phyloP scores from a whole-genome alignment of 306 rosid species.

The Quercus ilex region DNA sequence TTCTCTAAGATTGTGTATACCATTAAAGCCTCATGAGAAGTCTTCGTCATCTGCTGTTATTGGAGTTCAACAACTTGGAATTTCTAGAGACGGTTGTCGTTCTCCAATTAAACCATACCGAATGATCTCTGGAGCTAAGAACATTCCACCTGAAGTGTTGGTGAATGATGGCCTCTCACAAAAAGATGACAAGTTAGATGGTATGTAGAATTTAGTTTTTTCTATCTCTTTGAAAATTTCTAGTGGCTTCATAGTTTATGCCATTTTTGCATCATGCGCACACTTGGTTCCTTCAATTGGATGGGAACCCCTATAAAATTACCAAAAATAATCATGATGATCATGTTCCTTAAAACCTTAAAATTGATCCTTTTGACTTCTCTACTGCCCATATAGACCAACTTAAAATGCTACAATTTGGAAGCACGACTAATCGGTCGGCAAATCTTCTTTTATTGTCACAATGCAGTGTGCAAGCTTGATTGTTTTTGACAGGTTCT shows the following conservation, averaged over 20 bases:
- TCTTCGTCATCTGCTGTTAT: conserved; percentile 21
- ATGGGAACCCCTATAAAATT: not conserved
- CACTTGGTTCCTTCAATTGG: not conserved
- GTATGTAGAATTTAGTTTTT: conserved; percentile 22
- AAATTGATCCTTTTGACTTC: not conserved
- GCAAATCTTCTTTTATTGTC: not conserved
- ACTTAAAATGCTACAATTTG: not conserved
- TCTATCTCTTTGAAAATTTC: not conserved
- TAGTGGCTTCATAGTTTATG: not conserved
- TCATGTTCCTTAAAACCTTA: not conserved
- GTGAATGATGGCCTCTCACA: conserved; percentile 28
- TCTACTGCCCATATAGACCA: not conserved
- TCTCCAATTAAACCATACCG: conserved; percentile 27
- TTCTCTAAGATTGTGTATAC: conserved; percentile 32
- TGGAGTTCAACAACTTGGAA: conserved; percentile 27
- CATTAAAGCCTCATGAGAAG: conserved; percentile 38
- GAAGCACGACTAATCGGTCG: not conserved
- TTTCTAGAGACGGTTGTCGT: conserved; percentile 21
- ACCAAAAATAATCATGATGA: not conserved
- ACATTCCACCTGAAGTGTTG: conserved; percentile 29
- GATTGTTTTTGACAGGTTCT: conserved; percentile 27
- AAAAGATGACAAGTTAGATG: conserved; percentile 28
- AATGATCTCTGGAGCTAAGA: conserved; percentile 16
- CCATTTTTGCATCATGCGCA: not conserved
- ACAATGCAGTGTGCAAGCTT: not conserved